phyloP scores from a whole-genome alignment of 2,329 filamentous ascomycete species.

The Monilinia fructicola region DNA sequence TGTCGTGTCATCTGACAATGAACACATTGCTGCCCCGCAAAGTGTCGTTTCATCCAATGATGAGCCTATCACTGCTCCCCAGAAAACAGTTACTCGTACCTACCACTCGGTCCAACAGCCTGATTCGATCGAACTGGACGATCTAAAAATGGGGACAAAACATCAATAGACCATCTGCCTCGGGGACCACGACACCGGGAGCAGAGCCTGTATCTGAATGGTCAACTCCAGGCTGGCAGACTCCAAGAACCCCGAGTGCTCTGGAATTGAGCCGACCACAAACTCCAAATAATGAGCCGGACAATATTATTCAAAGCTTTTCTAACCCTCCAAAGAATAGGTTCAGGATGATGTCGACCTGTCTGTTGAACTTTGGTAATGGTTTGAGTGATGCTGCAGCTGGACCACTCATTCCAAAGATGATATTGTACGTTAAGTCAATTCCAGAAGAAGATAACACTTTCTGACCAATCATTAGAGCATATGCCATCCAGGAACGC shows the following conservation, averaged over 20 bases:
- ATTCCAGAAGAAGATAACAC: background rate
- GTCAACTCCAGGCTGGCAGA: constrained; percentile 31
- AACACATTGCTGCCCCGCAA: constrained; percentile 33
- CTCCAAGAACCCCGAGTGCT: constrained; percentile 31
- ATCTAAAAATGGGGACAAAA: constrained; percentile 25
- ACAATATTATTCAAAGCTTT: constrained; percentile 55
- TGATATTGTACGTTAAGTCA: constrained; percentile 55
- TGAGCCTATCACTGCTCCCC: constrained; percentile 32
- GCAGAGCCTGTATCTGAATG: constrained; percentile 13
- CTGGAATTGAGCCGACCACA: constrained; percentile 54
- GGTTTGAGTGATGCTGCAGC: constrained; percentile 74
- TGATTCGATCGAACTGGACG: constrained; percentile 36
- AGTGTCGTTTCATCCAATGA: constrained; percentile 20
- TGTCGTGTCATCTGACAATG: background rate
- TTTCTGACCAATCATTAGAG: background rate
- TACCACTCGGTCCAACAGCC: constrained; percentile 38
- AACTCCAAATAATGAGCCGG: constrained; percentile 45
- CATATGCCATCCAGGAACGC: constrained; percentile 19
- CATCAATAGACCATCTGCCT: constrained; percentile 28
- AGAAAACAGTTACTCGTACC: constrained; percentile 35
- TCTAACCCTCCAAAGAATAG: constrained; percentile 66
- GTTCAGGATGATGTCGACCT: constrained; percentile 64
- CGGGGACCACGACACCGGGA: constrained; percentile 30
- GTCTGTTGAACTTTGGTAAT: constrained; percentile 64
- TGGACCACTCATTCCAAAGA: constrained; percentile 77